phyloP scores from a whole-genome alignment of 192 early-diverging fungal species.

The Entomortierella beljakovae region DNA sequence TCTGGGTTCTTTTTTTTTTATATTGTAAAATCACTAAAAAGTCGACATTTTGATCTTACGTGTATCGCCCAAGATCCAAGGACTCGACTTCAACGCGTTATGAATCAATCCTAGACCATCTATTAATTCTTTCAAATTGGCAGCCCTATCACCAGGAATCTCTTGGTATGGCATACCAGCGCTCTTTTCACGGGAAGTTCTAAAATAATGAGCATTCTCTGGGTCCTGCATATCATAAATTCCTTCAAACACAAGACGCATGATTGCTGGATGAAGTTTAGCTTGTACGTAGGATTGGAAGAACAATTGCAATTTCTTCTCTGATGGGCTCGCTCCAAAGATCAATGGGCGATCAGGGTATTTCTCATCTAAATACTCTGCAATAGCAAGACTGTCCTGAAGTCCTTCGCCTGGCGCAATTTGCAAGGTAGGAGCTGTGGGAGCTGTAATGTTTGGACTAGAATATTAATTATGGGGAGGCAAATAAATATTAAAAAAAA shows the following conservation, averaged over 20 bases:
- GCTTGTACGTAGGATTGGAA: slow-evolving; percentile 51
- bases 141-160: slow-evolving; percentile 37
- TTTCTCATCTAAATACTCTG: slow-evolving; percentile 66
- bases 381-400: slow-evolving; percentile 66
- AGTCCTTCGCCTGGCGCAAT: slow-evolving; percentile 42
- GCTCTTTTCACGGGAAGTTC: slow-evolving; percentile 52
- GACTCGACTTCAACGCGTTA: slow-evolving; percentile 25
- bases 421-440: slow-evolving; percentile 59
- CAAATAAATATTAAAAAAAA: background rate
- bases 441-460: slow-evolving; percentile 20
- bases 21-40: background rate
- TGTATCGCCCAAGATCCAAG: slow-evolving; percentile 51
- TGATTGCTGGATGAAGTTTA: slow-evolving; percentile 38
- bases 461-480: no score
- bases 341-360: slow-evolving; percentile 64
- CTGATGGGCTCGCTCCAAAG: slow-evolving; percentile 43
- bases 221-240: slow-evolving; percentile 43
- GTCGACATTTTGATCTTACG: slow-evolving; percentile 33
- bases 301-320: slow-evolving; percentile 55
- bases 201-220: slow-evolving; percentile 45
- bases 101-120: slow-evolving; percentile 33
- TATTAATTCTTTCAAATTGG: slow-evolving; percentile 28
- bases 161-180: slow-evolving; percentile 32
- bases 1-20: no score
- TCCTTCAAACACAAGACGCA: slow-evolving; percentile 35